phyloP scores from a whole-genome alignment of 441 rosid species.

The Theobroma grandiflorum region DNA sequence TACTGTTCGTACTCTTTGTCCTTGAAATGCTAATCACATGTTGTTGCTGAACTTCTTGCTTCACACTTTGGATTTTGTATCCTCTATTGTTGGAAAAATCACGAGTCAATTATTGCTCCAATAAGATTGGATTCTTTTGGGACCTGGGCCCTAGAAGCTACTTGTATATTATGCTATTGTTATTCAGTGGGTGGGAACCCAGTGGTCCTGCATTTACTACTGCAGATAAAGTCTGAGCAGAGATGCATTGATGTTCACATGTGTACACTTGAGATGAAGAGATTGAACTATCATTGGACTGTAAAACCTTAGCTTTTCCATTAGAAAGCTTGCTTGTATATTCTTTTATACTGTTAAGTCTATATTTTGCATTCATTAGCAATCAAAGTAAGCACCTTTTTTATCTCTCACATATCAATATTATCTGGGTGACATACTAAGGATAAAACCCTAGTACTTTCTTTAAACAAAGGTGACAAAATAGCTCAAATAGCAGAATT shows the following conservation, averaged over 20 bases:
- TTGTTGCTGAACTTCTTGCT: not conserved
- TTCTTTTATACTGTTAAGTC: not conserved
- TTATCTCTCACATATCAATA: not conserved
- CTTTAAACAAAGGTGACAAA: conserved; percentile 3
- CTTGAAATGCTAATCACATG: not conserved
- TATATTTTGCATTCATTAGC: not conserved
- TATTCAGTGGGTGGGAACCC: not conserved
- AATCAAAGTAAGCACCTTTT: not conserved
- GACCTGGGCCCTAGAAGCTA: not conserved
- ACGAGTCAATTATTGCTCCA: conserved; percentile 6
- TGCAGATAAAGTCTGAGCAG: not conserved
- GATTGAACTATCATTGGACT: not conserved
- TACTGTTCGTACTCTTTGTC: not conserved
- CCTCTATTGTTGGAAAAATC: not conserved
- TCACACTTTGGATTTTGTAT: conserved; percentile 3
- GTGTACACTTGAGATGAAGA: not conserved
- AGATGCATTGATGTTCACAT: not conserved
- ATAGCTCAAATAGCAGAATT: not conserved
- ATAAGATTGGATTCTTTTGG: not conserved
- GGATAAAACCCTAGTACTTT: not conserved
- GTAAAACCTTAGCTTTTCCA: conserved; percentile 4
- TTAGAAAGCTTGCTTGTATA: not conserved
- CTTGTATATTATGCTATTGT: not conserved
- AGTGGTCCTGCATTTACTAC: not conserved
- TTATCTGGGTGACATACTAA: not conserved